Evolutionary conservation across 2,329 filamentous ascomycete species (phyloP), one percentile per base, ranked within the genome.

Genomic region (Trichophyton equinum): DNA sequence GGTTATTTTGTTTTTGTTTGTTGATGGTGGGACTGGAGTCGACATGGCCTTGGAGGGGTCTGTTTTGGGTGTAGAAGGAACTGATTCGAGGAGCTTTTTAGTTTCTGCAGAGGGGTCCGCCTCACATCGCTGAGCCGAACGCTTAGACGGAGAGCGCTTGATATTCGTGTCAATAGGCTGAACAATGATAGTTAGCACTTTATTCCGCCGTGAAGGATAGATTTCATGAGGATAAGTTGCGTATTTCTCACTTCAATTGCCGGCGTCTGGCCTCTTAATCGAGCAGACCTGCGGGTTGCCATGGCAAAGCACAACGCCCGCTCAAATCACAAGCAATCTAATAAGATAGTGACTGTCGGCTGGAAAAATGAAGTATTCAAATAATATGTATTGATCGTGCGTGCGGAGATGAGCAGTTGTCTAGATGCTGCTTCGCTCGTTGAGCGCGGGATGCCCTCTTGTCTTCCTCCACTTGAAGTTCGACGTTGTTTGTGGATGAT

Each of bases 271-370:
- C 67, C 70, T 62, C 73, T 70, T 64, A 76, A 66, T 64, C 74
- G 74, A 63, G 73, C 74, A 61, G 74, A 76, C 64, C 74, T 71
- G 65, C 74, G 73, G 63, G 73, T 68, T 68, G 70, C 69, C 73
- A 75, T 75, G 56, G 33, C 58, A 47, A 62, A 46, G 49, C 61
- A 62, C 13, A 22, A 20, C 30, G 11, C 25, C 51, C 9, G n/a
- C 27, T 55, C 33, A 6, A 55, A 5, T 51, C 20, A 51, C 51
- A 55, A 20, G 9, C 13, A 27, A 36, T 36, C 18, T 30, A 55
- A 18, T 3, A 6, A 20, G 1, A 13, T 55, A 18, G 9, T 22
- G 27, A 7, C 11, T 3, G 6, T 9, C 6, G 33, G n/a, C 30
- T 20, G 2, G 4, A 2, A 20, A 25, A 15, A 36, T 15, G 27